A percentile compares a stretch with the other conserved stretches of the same genome.
These are phyloP conservation scores for Trichoderma brevicompactum DNA, from an alignment of 2,329 filamentous ascomycete species.

Conservation along the genomic window DNA sequence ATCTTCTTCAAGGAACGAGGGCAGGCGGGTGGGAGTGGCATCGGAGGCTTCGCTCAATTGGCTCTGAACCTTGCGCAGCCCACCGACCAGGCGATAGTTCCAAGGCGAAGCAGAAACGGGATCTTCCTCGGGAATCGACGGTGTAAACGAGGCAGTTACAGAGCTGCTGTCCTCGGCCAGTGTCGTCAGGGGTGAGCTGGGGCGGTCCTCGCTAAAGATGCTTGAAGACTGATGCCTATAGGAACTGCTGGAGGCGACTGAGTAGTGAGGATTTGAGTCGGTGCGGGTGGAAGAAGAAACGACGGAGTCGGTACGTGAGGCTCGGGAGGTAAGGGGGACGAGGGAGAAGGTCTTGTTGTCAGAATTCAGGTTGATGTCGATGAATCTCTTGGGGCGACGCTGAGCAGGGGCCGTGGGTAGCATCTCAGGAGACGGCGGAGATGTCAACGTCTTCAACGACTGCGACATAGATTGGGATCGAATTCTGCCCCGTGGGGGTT, in stretches of 20 bases:
- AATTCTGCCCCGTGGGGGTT: constrained; percentile 7
- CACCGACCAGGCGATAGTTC: constrained; percentile 60
- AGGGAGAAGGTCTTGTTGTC: constrained; percentile 66
- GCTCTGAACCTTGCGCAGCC: constrained; percentile 55
- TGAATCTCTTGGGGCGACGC: constrained; percentile 43
- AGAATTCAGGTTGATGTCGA: constrained; percentile 57
- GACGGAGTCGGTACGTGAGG: constrained; percentile 35
- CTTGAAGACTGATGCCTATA: constrained; percentile 54
- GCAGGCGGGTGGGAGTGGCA: constrained; percentile 6
- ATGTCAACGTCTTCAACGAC: constrained; percentile 27
- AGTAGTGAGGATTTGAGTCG: constrained; percentile 41
- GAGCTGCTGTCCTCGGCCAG: constrained; percentile 45
- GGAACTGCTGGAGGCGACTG: constrained; percentile 52
- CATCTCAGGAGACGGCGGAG: constrained; percentile 30
- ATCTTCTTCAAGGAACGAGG: constrained; percentile 16
- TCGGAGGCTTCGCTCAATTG: constrained; percentile 26
- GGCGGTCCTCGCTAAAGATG: constrained; percentile 53
- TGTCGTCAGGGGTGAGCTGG: constrained; percentile 55
- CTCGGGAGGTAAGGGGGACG: constrained; percentile 41
- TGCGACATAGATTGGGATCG: constrained; percentile 20
- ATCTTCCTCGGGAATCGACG: constrained; percentile 29
- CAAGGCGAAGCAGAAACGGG: constrained; percentile 48
- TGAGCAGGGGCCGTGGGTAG: constrained; percentile 35
- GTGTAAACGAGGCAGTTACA: constrained; percentile 32
- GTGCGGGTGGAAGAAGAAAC: constrained; percentile 38